These are phyloP conservation scores for Ceraceosorus guamensis DNA, from an alignment of 1,284 basidiomycete genomes.

Conservation along the genomic window DNA sequence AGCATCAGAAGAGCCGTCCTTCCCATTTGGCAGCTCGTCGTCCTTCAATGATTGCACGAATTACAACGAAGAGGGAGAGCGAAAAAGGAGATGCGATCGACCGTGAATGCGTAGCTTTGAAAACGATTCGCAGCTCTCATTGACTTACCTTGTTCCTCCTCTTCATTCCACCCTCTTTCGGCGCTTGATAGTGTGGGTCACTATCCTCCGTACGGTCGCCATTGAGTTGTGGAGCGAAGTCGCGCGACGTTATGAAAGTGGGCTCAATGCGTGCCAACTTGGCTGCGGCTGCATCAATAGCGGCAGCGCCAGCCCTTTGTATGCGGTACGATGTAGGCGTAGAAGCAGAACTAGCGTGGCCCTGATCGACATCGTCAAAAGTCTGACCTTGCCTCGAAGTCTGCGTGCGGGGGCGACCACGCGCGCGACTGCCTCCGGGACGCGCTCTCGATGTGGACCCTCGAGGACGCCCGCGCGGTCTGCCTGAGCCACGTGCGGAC, in stretches of 20 bases:
- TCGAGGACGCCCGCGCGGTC: no score
- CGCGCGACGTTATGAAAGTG: constrained; percentile 6
- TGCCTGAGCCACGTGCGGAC: no score
- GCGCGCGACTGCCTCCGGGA: no score
- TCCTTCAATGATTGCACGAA: background rate
- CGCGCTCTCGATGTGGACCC: no score
- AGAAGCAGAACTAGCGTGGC: no score
- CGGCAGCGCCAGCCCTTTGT: no score
- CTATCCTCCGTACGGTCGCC: background rate
- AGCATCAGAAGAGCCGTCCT: constrained; percentile 16
- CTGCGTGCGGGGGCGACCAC: no score
- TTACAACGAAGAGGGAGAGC: background rate
- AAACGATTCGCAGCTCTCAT: background rate
- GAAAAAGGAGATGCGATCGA: background rate
- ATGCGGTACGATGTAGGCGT: no score
- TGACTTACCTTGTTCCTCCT: constrained; percentile 20
- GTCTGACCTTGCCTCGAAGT: no score
- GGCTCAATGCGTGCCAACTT: background rate
- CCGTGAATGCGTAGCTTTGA: constrained; percentile 11
- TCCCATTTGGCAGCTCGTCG: constrained; percentile 14
- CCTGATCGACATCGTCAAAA: no score
- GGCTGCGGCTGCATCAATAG: no score
- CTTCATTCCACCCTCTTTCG: constrained; percentile 19
- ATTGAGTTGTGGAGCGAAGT: constrained; percentile 5
- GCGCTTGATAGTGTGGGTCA: constrained; percentile 6